These are phyloP conservation scores for Colletotrichum sublineola DNA, from an alignment of 2,329 filamentous ascomycete species.

Conservation along the genomic window DNA sequence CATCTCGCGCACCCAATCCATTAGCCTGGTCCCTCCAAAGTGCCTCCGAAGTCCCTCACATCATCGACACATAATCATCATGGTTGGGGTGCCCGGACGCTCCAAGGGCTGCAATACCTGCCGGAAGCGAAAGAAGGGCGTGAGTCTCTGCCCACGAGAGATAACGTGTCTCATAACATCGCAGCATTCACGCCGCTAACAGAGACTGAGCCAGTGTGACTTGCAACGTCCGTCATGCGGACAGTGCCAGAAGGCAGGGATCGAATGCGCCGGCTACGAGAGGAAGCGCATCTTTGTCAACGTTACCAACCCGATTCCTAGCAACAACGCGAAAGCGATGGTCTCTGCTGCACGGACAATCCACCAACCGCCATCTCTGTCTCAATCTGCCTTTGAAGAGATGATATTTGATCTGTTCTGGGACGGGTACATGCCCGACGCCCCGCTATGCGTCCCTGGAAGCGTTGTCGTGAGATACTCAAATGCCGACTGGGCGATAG, in stretches of 20 bases:
- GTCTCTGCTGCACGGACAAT: neutral
- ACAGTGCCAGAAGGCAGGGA: slow-evolving; percentile 41
- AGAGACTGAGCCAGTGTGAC: slow-evolving; percentile 39
- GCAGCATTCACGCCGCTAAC: neutral
- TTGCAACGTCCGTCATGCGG: slow-evolving; percentile 42
- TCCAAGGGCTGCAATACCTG: slow-evolving; percentile 45
- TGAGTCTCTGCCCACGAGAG: slow-evolving; percentile 21
- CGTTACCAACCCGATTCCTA: slow-evolving; percentile 1
- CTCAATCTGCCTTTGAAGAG: slow-evolving; percentile 41
- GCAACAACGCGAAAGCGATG: neutral
- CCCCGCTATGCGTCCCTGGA: slow-evolving; percentile 10
- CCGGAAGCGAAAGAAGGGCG: slow-evolving; percentile 44
- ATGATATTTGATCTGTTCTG: slow-evolving; percentile 41
- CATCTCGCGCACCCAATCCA: slow-evolving; percentile 23
- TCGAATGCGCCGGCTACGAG: slow-evolving; percentile 42
- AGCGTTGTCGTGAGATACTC: slow-evolving; percentile 26
- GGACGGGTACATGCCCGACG: slow-evolving; percentile 40
- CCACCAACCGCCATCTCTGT: slow-evolving; percentile 13
- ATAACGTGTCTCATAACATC: neutral
- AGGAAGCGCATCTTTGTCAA: slow-evolving; percentile 43
- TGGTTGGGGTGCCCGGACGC: slow-evolving; percentile 44
- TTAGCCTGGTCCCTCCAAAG: too few relatives aligned
- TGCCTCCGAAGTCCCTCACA: neutral
- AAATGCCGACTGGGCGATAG: slow-evolving; percentile 44
- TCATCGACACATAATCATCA: neutral